Evolutionary conservation across 1,139 yeast genomes (phyloP).

Genomic region (Suhomyces bribrorum): DNA sequence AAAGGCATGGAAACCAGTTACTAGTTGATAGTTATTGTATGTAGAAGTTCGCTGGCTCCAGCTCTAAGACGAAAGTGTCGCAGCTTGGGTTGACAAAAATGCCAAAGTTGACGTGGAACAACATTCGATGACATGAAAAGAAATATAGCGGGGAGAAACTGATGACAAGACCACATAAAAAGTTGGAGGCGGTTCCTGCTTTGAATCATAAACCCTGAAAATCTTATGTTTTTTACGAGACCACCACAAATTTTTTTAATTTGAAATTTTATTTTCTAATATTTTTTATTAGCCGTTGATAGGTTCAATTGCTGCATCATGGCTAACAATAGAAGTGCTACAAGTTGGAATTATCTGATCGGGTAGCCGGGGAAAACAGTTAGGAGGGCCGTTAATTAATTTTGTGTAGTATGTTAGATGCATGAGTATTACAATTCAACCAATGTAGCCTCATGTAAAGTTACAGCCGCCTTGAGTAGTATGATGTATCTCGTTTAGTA

Average conservation of each 20-base stretch:
- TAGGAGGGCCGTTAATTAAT: not conserved
- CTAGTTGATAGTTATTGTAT: too few relatives aligned
- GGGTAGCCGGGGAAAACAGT: not conserved
- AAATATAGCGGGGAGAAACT: too few relatives aligned
- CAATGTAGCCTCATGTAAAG: not conserved
- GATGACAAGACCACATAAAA: too few relatives aligned
- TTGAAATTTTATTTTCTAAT: too few relatives aligned
- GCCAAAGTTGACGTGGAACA: too few relatives aligned
- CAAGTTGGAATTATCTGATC: not conserved
- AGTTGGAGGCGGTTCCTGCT: too few relatives aligned
- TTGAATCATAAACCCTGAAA: not conserved
- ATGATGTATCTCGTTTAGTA: not conserved
- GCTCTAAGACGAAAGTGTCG: too few relatives aligned
- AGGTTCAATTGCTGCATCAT: constrained; percentile 8
- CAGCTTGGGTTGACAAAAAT: too few relatives aligned
- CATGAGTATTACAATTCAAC: not conserved
- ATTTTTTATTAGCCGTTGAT: not conserved
- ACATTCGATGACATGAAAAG: too few relatives aligned
- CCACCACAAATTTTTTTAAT: not conserved
- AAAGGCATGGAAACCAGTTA: too few relatives aligned
- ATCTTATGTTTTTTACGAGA: not conserved
- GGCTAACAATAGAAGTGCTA: not conserved
- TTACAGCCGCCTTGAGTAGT: not conserved
- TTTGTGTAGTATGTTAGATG: not conserved
- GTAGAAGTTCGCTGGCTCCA: too few relatives aligned